phyloP scores from a whole-genome alignment of 78 protist species.

The Isochrysis galbana region DNA sequence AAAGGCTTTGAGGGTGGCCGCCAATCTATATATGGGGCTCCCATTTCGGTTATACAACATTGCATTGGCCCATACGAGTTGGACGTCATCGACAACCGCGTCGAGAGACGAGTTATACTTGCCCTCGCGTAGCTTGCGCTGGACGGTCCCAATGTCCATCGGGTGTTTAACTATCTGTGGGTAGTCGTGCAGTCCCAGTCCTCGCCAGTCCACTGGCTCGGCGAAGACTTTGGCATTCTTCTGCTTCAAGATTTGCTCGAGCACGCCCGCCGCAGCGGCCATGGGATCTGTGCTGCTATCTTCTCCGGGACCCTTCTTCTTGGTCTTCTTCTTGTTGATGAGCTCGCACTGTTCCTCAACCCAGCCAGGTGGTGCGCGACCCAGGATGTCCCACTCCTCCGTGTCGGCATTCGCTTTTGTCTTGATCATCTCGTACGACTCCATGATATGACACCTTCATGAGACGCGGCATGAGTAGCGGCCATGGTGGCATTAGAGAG shows the following conservation, averaged over 20 bases:
- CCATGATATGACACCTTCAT: neutral
- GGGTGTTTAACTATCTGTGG: neutral
- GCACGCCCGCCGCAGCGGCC: neutral
- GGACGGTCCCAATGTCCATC: neutral
- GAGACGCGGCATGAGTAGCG: no score
- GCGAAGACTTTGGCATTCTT: neutral
- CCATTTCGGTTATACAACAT: neutral
- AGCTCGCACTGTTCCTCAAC: neutral
- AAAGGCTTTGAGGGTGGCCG: neutral
- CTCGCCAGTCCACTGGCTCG: neutral
- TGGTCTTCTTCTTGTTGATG: neutral
- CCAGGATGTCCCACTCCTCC: constrained; percentile 42
- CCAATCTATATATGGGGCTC: neutral
- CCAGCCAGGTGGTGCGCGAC: constrained; percentile 12
- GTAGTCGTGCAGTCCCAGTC: neutral
- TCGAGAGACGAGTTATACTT: neutral
- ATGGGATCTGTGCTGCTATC: no score
- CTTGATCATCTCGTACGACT: neutral
- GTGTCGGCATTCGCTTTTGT: constrained; percentile 21
- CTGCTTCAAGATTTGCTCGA: neutral
- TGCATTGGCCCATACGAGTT: neutral
- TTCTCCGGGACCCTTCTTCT: no score
- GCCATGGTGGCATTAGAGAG: no score
- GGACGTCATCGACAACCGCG: neutral
- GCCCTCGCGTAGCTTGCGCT: neutral